Conservation (phyloP, 352 stramenopile species). For the Globisporangium parvum region DNA sequence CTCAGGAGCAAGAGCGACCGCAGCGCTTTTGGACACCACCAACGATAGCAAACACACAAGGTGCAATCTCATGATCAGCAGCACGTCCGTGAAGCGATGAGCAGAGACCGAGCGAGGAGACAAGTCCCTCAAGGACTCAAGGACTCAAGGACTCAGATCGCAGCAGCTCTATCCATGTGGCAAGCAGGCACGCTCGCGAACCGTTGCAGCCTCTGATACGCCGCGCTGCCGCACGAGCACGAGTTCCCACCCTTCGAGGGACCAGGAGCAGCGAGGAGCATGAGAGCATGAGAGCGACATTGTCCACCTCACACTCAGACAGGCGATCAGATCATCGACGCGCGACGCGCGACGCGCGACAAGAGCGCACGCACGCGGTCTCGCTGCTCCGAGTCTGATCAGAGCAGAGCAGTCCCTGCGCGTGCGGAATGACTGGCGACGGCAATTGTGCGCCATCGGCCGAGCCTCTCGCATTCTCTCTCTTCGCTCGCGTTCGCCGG, state of each 20-base stretch:
- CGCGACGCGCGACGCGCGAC: not conserved
- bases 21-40: too few species aligned
- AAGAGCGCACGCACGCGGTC: not conserved
- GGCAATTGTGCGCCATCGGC: too few species aligned
- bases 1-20: too few species aligned
- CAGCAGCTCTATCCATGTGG: too few species aligned
- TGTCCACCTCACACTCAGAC: conserved; percentile 1
- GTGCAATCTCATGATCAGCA: too few species aligned
- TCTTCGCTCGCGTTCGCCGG: too few species aligned
- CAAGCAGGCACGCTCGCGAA: not conserved
- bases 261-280: too few species aligned
- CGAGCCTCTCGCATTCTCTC: too few species aligned
- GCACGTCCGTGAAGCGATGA: too few species aligned
- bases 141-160: not conserved
- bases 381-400: not conserved
- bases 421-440: too few species aligned
- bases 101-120: not conserved
- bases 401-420: not conserved
- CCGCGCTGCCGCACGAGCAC: not conserved
- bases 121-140: conserved; percentile 1
- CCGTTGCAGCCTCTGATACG: not conserved
- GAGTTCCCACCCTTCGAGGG: not conserved
- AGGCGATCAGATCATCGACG: not conserved
- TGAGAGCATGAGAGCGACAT: not conserved
- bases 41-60: too few species aligned